phyloP scores from a whole-genome alignment of 768 basidiomycete genomes.

The Psilocybe tampanensis region DNA sequence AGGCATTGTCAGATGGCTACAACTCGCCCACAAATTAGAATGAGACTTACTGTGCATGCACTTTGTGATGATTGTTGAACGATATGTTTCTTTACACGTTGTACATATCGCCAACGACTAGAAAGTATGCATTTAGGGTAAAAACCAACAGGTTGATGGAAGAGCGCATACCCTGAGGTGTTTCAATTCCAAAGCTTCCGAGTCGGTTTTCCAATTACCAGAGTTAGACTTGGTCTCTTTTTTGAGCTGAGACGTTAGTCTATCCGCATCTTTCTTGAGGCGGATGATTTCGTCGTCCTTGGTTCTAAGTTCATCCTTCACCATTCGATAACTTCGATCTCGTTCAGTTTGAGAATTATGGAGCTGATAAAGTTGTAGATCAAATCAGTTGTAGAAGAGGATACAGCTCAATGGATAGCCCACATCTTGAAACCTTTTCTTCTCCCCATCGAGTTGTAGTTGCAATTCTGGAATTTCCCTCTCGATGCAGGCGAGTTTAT shows the following conservation, averaged over 20 bases:
- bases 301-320: slow-evolving; percentile 39
- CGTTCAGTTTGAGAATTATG: slow-evolving; percentile 31
- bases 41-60: slow-evolving; percentile 85
- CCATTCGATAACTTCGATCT: slow-evolving; percentile 31
- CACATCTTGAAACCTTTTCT: slow-evolving; percentile 42
- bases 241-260: slow-evolving; percentile 46
- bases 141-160: neutral
- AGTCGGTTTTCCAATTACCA: slow-evolving; percentile 18
- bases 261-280: slow-evolving; percentile 54
- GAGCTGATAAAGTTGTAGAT: slow-evolving; percentile 9
- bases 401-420: slow-evolving; percentile 7
- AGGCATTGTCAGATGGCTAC: neutral
- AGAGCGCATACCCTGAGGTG: slow-evolving; percentile 55
- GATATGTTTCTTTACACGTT: slow-evolving; percentile 79
- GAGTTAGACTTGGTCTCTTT: slow-evolving; percentile 26
- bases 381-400: slow-evolving; percentile 6
- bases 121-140: slow-evolving; percentile 3
- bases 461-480: slow-evolving; percentile 42
- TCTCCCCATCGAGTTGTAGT: slow-evolving; percentile 38
- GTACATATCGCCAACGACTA: slow-evolving; percentile 88
- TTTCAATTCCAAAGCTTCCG: slow-evolving; percentile 46
- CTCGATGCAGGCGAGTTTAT: slow-evolving; percentile 35
- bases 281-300: slow-evolving; percentile 52
- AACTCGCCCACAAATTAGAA: neutral
- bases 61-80: slow-evolving; percentile 80